Evolutionary conservation across 805 yeast species (phyloP), one percentile per base, ranked within the genome.

Genomic region (Teunomyces lycoperdinae): DNA sequence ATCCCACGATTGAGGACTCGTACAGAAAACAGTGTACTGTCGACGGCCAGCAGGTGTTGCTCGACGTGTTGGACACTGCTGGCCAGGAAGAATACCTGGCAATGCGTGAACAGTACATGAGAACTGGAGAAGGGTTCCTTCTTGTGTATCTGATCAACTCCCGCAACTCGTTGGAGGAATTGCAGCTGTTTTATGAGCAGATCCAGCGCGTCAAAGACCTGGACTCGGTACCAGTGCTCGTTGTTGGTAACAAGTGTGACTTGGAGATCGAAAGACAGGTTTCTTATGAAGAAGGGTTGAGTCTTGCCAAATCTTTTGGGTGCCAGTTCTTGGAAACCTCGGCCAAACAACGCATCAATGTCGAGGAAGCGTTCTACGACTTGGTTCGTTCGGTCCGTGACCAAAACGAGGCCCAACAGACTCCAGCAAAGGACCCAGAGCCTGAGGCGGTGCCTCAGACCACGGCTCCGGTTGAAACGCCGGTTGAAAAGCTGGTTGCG

Each of bases 41-140:
- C 34, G 96, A 91, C 64, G 82, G 81, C 50, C 88, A 85, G 62
- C 86, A 83, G 32, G 59, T 54, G 20, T 46, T 56, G 5, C 58
- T 79, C 55, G 99, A 94, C 66, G 90, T 94, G 36, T 79, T 94
- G 61, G 99, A 94, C 68, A 94, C 99, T 16, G 99, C 99, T 2
- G 99, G 99, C 36, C 97, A 91, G 74, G 98, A 92, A 68, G 97
- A 91, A 69, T 91, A 91, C 67, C 81, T 89, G 47, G 96, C 97
- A 14, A 73, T 73, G 78, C 61, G 78, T 48, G 98, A 92, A 64
- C 94, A 89, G 66, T 91, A 91, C 68, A 91, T 91, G 95, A 80
- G 96, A 52, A 89, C 96, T 2, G 97, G 97, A 39, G 96, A 91
- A 67, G 98, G 97, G 11, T 91, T 91, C 59, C 70, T 91, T 48